Percentiles rank a stretch among this genome's conserved stretches.
phyloP scores from a whole-genome alignment of 306 rosid genomes.

The Hippophae rhamnoides region DNA sequence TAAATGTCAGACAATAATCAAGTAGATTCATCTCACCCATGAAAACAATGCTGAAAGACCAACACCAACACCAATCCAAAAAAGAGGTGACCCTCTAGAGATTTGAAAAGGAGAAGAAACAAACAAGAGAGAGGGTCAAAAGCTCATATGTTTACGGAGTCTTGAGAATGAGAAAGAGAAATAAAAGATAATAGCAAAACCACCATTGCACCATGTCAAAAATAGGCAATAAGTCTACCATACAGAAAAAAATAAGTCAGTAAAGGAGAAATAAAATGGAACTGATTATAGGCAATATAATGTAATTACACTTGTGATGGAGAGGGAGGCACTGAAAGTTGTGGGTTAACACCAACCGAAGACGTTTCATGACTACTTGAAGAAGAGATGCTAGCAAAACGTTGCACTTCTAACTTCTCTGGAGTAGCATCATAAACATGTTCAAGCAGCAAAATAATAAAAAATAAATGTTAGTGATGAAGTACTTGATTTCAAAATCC shows the following conservation, averaged over 20 bases:
- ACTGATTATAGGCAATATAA: not conserved
- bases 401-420: conserved; percentile 33
- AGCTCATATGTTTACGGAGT: conserved; percentile 2
- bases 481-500: too few species aligned
- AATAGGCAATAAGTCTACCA: not conserved
- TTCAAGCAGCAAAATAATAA: not conserved
- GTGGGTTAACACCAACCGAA: conserved; percentile 74
- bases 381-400: conserved; percentile 72
- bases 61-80: conserved; percentile 96
- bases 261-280: conserved; percentile 1
- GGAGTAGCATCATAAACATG: conserved; percentile 25
- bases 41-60: conserved; percentile 86
- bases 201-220: not conserved
- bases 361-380: conserved; percentile 50
- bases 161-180: not conserved
- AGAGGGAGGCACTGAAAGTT: conserved; percentile 47
- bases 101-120: too few species aligned
- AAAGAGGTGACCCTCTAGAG: conserved; percentile 81
- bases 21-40: conserved; percentile 49
- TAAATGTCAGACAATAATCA: conserved; percentile 4
- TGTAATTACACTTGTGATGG: conserved; percentile 58
- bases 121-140: conserved; percentile 12
- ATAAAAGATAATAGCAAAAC: not conserved
- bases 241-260: conserved; percentile 7
- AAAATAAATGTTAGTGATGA: too few species aligned